Percentiles rank a stretch among this genome's conserved stretches.
These are phyloP conservation scores for Lodderomyces beijingensis DNA, from an alignment of 1,139 yeast species.

Conservation along the genomic window DNA sequence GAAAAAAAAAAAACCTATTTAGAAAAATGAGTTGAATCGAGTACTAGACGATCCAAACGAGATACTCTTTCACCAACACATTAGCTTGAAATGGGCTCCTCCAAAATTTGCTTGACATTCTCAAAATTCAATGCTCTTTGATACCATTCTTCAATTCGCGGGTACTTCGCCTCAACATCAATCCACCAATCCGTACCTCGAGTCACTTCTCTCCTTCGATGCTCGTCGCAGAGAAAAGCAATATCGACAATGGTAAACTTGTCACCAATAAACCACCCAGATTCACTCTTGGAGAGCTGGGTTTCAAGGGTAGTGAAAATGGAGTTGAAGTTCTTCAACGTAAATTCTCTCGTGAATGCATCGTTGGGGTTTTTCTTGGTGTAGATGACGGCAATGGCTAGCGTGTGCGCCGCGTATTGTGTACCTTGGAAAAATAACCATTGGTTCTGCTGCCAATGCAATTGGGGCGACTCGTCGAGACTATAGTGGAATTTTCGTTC, in stretches of 20 bases:
- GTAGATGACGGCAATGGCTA: conserved; percentile 3
- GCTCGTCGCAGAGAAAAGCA: conserved; percentile 8
- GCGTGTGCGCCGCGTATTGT: conserved; percentile 7
- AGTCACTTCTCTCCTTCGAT: conserved; percentile 8
- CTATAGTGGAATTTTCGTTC: conserved; percentile 8
- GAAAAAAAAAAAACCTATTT: too few relatives aligned
- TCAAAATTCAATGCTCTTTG: conserved; percentile 5
- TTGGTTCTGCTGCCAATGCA: conserved; percentile 10
- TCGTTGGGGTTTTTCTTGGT: conserved; percentile 1
- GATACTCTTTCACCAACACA: too few relatives aligned
- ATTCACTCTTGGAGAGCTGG: conserved; percentile 1
- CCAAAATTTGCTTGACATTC: conserved; percentile 6
- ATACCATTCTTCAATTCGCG: conserved; percentile 9
- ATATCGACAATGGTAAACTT: conserved; percentile 12
- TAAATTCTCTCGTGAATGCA: not conserved
- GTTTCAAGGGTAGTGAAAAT: conserved; percentile 7
- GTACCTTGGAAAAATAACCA: conserved; percentile 12
- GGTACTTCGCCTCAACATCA: conserved; percentile 7
- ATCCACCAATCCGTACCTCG: conserved; percentile 5
- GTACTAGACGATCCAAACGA: too few relatives aligned
- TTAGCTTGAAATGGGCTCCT: too few relatives aligned
- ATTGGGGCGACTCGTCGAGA: conserved; percentile 1
- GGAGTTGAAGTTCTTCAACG: conserved; percentile 2
- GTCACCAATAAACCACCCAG: conserved; percentile 11
- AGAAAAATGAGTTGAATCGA: too few relatives aligned